A percentile compares a stretch with the other conserved stretches of the same genome.
These are phyloP conservation scores for Globomyces pollinis-pini DNA, from an alignment of 192 early-diverging fungal genomes.

Conservation along the genomic window DNA sequence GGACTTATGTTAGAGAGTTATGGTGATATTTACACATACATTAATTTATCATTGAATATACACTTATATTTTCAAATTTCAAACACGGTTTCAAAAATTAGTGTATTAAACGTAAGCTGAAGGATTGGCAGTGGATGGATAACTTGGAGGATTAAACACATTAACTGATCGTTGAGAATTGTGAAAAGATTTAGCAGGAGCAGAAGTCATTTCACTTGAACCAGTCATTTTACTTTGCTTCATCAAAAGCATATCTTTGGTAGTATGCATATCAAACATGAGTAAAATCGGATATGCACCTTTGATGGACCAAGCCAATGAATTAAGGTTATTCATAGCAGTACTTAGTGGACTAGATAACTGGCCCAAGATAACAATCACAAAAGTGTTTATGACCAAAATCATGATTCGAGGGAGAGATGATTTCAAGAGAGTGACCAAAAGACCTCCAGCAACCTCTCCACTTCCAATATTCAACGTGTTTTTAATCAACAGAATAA, in stretches of 20 bases:
- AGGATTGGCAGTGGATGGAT: too few relatives aligned
- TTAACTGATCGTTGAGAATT: too few relatives aligned
- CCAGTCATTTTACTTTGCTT: too few relatives aligned
- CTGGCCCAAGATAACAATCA: conserved; percentile 18
- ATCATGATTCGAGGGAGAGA: conserved; percentile 16
- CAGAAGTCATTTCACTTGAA: too few relatives aligned
- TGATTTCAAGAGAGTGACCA: conserved; percentile 7
- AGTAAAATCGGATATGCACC: conserved; percentile 21
- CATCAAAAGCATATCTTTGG: conserved; percentile 14
- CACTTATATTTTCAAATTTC: too few relatives aligned
- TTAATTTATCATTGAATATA: too few relatives aligned
- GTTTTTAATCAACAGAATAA: conserved; percentile 10
- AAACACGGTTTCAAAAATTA: too few relatives aligned
- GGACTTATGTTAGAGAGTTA: too few relatives aligned
- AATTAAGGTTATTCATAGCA: conserved; percentile 7
- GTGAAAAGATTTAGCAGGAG: too few relatives aligned
- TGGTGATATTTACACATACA: too few relatives aligned
- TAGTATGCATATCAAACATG: conserved; percentile 22
- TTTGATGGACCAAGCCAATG: conserved; percentile 16
- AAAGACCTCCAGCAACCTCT: not conserved
- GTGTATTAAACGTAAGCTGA: too few relatives aligned
- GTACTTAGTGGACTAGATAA: not conserved
- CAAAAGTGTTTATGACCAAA: conserved; percentile 19
- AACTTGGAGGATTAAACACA: too few relatives aligned
- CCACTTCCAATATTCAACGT: not conserved